A percentile compares a stretch with the other conserved stretches of the same genome.
These are phyloP conservation scores for Boletellus emodensis DNA, from an alignment of 768 basidiomycete genomes.

Conservation along the genomic window DNA sequence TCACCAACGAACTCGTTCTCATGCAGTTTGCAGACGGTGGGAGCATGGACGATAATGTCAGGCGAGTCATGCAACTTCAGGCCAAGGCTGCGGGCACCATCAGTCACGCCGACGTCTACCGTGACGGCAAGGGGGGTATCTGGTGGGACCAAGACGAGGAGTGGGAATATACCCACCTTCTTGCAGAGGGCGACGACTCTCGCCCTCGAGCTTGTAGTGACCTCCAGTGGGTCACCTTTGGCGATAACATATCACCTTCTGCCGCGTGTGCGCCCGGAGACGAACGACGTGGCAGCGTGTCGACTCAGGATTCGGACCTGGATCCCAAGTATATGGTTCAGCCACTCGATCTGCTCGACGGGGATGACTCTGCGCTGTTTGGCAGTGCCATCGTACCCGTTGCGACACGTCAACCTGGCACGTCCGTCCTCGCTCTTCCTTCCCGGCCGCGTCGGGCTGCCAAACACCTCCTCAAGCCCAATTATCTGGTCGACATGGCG, in stretches of 20 bases:
- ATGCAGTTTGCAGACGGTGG: slow-evolving; percentile 72
- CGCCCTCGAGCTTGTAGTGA: slow-evolving; percentile 26
- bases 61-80: slow-evolving; percentile 51
- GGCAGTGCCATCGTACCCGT: slow-evolving; percentile 25
- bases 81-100: slow-evolving; percentile 41
- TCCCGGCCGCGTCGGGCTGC: slow-evolving; percentile 33
- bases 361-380: slow-evolving; percentile 36
- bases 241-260: slow-evolving; percentile 22
- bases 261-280: slow-evolving; percentile 14
- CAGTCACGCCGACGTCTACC: slow-evolving; percentile 49
- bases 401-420: slow-evolving; percentile 28
- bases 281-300: slow-evolving; percentile 43
- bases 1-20: slow-evolving; percentile 62
- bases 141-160: slow-evolving; percentile 75
- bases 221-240: slow-evolving; percentile 45
- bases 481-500: slow-evolving; percentile 33
- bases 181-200: slow-evolving; percentile 37
- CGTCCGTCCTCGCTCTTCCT: slow-evolving; percentile 36
- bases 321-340: slow-evolving; percentile 48
- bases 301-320: slow-evolving; percentile 52
- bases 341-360: slow-evolving; percentile 26
- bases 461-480: slow-evolving; percentile 37
- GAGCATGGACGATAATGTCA: slow-evolving; percentile 48
- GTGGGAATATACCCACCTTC: slow-evolving; percentile 61
- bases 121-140: slow-evolving; percentile 57